Base-by-base conservation (phyloP, 129 eudicot species). In the Silybum marianum region DNA sequence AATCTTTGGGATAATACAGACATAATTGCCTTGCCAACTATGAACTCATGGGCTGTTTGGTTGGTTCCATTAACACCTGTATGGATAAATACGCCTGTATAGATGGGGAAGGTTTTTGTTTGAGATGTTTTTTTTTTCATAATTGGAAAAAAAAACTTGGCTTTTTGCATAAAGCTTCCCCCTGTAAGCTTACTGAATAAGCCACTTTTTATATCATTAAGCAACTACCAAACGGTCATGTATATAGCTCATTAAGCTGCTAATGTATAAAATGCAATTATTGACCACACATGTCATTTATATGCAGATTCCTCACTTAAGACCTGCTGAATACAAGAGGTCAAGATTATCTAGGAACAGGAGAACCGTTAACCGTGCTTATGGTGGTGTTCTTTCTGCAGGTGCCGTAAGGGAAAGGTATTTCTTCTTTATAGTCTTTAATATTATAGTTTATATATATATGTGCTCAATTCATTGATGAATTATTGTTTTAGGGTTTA, bases 351-450 rank as follows among this genome's bases (percentile, higher is more conserved):
- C 98, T 0, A 87, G 98, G 85, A 93, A 91, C 90, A 90, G 98
- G 34, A 91, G 98, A 87, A 93, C 98, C 0, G 97, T 93, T 66
- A 93, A 93, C 19, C 97, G 98, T 84, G 89, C 98, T 38, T 93
- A 93, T 72, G 98, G 98, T 58, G 98, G 98, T 8, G 97, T 93
- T 1, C 84, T 93, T 73, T 93, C 98, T 30, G 94, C 93, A n/a
- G 87, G 93, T 84, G 98, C 98, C 38, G 97, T 93, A 16, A 89
- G 98, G 76, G 98, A 93, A 81, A 88, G 98, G 98, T 93, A 88
- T 42, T 78, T 25, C 9, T n/a, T 69, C n/a, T 36, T 14, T 14
- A 1, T 10, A 9, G n/a, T 0, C 16, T 12, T 26, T 51, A 8
- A 72, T 2, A 40, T 38, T 13, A 1, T 7, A 0, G 14, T 65